Evolutionary conservation across 495 filamentous ascomycete genomes (phyloP).

Genomic region (Xylaria castorea): DNA sequence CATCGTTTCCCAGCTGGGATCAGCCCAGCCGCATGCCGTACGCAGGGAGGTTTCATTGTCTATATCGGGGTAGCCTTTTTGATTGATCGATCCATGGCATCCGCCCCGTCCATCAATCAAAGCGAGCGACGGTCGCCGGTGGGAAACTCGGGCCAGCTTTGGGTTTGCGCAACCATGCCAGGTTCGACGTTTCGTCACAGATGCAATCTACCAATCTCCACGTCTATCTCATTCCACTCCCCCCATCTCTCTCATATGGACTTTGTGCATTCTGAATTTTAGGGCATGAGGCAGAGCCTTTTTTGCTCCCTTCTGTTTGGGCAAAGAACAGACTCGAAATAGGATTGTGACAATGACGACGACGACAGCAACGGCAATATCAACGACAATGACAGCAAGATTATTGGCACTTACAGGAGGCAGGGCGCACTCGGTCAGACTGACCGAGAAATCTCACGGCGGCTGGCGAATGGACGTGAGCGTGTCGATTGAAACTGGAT

Average conservation of each 20-base stretch:
- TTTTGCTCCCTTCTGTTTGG: neutral
- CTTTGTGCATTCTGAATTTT: slow-evolving; percentile 9
- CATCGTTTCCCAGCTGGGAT: slow-evolving; percentile 25
- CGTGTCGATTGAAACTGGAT: slow-evolving; percentile 5
- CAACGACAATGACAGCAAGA: slow-evolving; percentile 3
- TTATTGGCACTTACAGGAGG: slow-evolving; percentile 17
- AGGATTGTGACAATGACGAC: slow-evolving; percentile 5
- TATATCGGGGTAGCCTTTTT: slow-evolving; percentile 20
- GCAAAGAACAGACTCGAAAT: neutral
- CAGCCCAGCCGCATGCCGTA: slow-evolving; percentile 27
- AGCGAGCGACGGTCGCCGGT: slow-evolving; percentile 3
- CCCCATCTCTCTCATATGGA: slow-evolving; percentile 1
- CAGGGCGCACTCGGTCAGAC: neutral
- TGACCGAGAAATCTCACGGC: slow-evolving; percentile 8
- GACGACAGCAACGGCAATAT: slow-evolving; percentile 2
- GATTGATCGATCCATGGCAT: slow-evolving; percentile 14
- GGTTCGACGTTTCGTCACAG: slow-evolving; percentile 20
- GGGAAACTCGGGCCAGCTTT: slow-evolving; percentile 13
- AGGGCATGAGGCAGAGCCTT: neutral
- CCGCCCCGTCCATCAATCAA: slow-evolving; percentile 20
- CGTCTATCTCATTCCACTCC: neutral
- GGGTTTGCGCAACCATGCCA: slow-evolving; percentile 27
- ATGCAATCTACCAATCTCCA: neutral
- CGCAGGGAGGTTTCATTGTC: slow-evolving; percentile 25
- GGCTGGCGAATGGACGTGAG: neutral